Percentiles rank a stretch among this genome's conserved stretches.
phyloP scores from a whole-genome alignment of 768 basidiomycete genomes.

The Albatrellus ellisii region DNA sequence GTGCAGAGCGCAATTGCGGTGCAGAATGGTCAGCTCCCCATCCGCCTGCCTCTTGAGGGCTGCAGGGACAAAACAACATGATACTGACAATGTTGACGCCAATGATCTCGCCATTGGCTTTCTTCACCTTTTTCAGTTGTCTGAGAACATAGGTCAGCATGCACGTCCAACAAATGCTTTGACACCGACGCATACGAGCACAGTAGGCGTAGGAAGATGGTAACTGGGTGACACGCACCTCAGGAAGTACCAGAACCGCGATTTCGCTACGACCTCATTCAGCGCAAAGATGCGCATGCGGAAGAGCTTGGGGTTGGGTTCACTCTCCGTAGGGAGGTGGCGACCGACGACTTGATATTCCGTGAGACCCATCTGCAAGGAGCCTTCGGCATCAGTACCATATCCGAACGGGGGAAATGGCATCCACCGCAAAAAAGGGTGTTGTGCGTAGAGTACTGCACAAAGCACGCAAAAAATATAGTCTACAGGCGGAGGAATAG shows the following conservation, averaged over 20 bases:
- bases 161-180: not conserved
- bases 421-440: conserved; percentile 3
- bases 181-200: not conserved
- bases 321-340: conserved; percentile 87
- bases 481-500: not conserved
- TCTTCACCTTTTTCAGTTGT: conserved; percentile 98
- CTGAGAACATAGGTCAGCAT: conserved; percentile 24
- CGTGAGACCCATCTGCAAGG: conserved; percentile 53
- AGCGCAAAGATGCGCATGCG: conserved; percentile 99
- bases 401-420: not conserved
- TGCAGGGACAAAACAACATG: conserved; percentile 26
- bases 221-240: conserved; percentile 33
- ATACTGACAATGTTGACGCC: conserved; percentile 92
- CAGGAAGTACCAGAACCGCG: conserved; percentile 99
- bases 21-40: conserved; percentile 46
- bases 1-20: conserved; percentile 20
- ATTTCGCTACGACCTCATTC: conserved; percentile 98
- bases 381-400: not conserved
- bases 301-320: conserved; percentile 96
- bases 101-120: conserved; percentile 98
- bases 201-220: not conserved
- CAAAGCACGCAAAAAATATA: not conserved
- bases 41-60: conserved; percentile 84
- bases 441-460: conserved; percentile 2
- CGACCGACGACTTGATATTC: conserved; percentile 98